Conservation (phyloP, 2,329 filamentous ascomycete genomes). For the Talaromyces sp. region DNA sequence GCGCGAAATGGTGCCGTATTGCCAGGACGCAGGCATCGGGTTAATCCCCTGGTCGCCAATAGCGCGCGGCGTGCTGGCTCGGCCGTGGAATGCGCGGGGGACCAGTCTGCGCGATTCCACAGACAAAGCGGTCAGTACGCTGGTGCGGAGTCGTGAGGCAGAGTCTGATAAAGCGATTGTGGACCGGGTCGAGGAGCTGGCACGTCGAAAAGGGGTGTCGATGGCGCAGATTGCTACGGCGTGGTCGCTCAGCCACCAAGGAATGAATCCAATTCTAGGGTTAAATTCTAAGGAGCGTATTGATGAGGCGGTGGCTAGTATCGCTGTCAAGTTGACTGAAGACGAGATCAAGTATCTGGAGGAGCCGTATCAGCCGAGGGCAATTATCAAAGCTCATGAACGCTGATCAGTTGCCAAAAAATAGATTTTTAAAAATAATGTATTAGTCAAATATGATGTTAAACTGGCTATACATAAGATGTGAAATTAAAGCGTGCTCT, state of each 20-base stretch:
- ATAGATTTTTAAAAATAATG: neutral
- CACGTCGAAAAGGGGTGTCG: conserved; percentile 51
- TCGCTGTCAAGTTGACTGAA: conserved; percentile 44
- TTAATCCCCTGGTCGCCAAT: conserved; percentile 37
- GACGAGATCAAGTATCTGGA: conserved; percentile 60
- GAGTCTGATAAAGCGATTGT: conserved; percentile 51
- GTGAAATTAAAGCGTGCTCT: conserved; percentile 6
- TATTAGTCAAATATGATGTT: neutral
- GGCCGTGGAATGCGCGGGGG: conserved; percentile 40
- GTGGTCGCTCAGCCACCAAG: conserved; percentile 53
- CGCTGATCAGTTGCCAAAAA: neutral
- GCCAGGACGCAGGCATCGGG: conserved; percentile 31
- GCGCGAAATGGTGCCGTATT: conserved; percentile 40
- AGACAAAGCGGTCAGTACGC: conserved; percentile 36
- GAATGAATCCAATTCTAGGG: conserved; percentile 57
- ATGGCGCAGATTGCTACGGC: conserved; percentile 62
- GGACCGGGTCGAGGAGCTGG: conserved; percentile 53
- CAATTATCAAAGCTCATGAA: neutral
- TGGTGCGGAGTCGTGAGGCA: conserved; percentile 37
- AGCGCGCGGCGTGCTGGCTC: conserved; percentile 42
- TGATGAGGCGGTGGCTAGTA: conserved; percentile 52
- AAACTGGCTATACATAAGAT: neutral
- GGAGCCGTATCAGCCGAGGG: conserved; percentile 55
- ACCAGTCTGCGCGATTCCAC: conserved; percentile 37
- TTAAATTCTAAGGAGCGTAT: conserved; percentile 55